Conservation (phyloP, 768 basidiomycete genomes). For the Termitomyces sp. region DNA sequence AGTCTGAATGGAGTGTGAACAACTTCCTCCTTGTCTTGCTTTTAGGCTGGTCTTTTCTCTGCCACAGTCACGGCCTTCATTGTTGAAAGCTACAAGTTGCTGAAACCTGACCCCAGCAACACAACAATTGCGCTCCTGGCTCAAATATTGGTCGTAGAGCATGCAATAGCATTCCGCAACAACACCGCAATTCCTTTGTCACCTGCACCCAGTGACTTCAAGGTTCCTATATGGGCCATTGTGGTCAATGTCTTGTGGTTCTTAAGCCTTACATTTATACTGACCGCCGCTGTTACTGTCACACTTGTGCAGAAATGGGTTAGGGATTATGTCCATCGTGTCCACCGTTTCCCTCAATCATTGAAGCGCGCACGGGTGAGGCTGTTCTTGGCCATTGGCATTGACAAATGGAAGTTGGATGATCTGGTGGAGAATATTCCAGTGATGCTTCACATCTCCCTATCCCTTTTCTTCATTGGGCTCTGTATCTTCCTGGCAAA, state of each 20-base stretch:
- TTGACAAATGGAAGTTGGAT: slow-evolving; percentile 3
- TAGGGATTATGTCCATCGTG: slow-evolving; percentile 1
- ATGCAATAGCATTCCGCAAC: neutral
- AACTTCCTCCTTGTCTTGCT: neutral
- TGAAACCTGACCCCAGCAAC: slow-evolving; percentile 23
- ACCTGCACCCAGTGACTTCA: neutral
- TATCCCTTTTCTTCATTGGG: slow-evolving; percentile 5
- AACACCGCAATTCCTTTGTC: neutral
- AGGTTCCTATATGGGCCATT: slow-evolving; percentile 9
- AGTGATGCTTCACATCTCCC: neutral
- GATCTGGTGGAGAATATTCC: slow-evolving; percentile 1
- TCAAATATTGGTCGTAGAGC: slow-evolving; percentile 8
- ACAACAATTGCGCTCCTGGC: slow-evolving; percentile 20
- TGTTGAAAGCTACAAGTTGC: slow-evolving; percentile 25
- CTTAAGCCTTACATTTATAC: slow-evolving; percentile 20
- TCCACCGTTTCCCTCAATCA: neutral
- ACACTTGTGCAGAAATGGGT: slow-evolving; percentile 14
- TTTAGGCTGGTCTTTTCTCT: slow-evolving; percentile 35
- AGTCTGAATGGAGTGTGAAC: neutral
- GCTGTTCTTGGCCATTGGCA: neutral
- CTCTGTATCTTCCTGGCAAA: neutral
- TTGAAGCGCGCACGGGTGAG: neutral
- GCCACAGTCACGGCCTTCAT: slow-evolving; percentile 28
- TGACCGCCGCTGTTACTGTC: slow-evolving; percentile 20
- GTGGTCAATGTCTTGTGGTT: slow-evolving; percentile 25